A percentile compares a stretch with the other conserved stretches of the same genome.
These are phyloP conservation scores for Zanthoxylum bungeanum DNA, from an alignment of 345 rosid species.

Conservation along the genomic window DNA sequence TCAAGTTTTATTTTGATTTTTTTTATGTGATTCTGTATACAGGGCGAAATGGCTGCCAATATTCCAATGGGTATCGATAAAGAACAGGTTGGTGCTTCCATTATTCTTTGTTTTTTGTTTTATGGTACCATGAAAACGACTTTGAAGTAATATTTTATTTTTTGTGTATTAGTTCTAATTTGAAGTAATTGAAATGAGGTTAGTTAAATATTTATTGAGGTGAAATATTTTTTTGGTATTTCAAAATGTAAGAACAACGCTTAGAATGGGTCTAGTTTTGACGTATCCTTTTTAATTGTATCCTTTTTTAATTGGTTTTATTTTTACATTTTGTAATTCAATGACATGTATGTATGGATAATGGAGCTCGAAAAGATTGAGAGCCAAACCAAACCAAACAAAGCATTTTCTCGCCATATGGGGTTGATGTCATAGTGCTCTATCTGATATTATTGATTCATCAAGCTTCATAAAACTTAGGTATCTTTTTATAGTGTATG, in stretches of 20 bases:
- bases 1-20: background rate
- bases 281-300: background rate
- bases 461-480: too few relatives aligned
- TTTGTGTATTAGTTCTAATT: background rate
- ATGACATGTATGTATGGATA: background rate
- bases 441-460: too few relatives aligned
- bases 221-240: too few relatives aligned
- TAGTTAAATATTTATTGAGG: too few relatives aligned
- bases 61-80: conserved; percentile 49
- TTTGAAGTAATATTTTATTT: background rate
- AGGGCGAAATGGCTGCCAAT: conserved; percentile 45
- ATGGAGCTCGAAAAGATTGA: background rate
- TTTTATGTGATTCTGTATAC: conserved; percentile 2
- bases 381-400: too few relatives aligned
- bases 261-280: background rate
- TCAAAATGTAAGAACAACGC: background rate
- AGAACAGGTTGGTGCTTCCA: conserved; percentile 51
- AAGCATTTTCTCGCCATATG: too few relatives aligned
- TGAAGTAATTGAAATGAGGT: too few relatives aligned
- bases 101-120: background rate
- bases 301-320: background rate
- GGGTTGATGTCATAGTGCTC: too few relatives aligned
- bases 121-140: background rate
- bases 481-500: too few relatives aligned
- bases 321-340: background rate